Evolutionary conservation across 441 rosid genomes (phyloP).

Genomic region (Jatropha podagrica): DNA sequence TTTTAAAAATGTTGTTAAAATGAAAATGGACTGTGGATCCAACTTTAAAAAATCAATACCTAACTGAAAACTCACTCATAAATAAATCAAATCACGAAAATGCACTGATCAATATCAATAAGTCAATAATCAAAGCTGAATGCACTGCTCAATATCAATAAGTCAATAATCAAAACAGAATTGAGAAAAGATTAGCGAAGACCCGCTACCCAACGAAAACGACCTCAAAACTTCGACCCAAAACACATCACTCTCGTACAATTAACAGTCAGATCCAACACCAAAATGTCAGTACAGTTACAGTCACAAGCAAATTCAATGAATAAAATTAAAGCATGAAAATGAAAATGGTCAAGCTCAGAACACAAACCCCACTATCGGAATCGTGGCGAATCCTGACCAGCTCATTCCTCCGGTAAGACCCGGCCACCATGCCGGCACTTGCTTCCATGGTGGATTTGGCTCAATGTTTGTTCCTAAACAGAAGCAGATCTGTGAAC

Average conservation of each 20-base stretch:
- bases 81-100: conserved; percentile 26
- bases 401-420: conserved; percentile 87
- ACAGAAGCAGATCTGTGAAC: conserved; percentile 17
- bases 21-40: neutral
- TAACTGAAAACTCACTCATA: conserved; percentile 18
- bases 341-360: neutral
- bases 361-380: conserved; percentile 76
- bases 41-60: neutral
- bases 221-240: conserved; percentile 15
- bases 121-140: conserved; percentile 4
- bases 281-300: conserved; percentile 18
- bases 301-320: neutral
- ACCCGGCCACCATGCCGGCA: conserved; percentile 93
- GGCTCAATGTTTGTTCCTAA: neutral
- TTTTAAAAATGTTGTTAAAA: neutral
- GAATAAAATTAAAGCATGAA: neutral
- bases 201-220: conserved; percentile 15
- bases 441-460: conserved; percentile 63
- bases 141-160: conserved; percentile 11
- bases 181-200: neutral
- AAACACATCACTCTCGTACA: conserved; percentile 17
- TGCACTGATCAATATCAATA: conserved; percentile 12
- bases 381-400: conserved; percentile 95
- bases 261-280: conserved; percentile 40
- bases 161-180: neutral